Base-by-base conservation (phyloP, 805 yeast genomes). In the Barnettozyma sp. region DNA sequence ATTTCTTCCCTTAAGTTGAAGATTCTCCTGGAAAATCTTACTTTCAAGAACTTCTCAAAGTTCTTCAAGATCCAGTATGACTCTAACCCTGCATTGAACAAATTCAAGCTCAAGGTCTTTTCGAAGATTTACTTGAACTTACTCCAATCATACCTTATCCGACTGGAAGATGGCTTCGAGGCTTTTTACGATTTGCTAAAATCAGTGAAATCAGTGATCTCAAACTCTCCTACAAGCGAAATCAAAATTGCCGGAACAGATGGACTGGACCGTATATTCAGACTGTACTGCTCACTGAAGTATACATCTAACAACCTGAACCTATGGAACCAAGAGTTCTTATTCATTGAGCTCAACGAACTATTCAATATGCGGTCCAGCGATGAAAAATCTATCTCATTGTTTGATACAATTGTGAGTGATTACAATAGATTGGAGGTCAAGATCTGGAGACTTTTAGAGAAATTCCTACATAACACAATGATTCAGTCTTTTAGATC, bases 41-140 rank as follows among this genome's bases (percentile, higher is more conserved):
- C 70, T 36, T 67, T 55, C 30, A 39, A 43, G 23, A 47, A 40
- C 39, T 67, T 56, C 33, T 30, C 39, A 22, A 48, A 39, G 15
- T 45, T 54, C 12, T 52, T 56, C 39, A 41, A 33, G 22, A 40
- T 43, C 2, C 48, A 45, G 13, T 51, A 52, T 34, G 43, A 62
- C 42, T 49, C 52, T 16, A 60, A 68, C 11, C 49, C 60, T 38
- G 55, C 58, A 16, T 55, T 68, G 17, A 67, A 62, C 22, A 67
- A 66, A 38, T 70, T 62, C 39, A 74, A 70, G 43, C 51, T 66
- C 25, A 69, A 68, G 45, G 63, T 61, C 32, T 66, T 68, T n/a
- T 64, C 71, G 2, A 59, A 56, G 8, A 62, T 69, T 19, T 74
- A 69, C 43, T 44, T 70, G 26, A 51, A 51, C 11, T 41, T 70